Percentiles rank a stretch among this genome's conserved stretches.
These are phyloP conservation scores for Ceratorhiza oryzae-sativae DNA, from an alignment of 1,284 basidiomycete genomes.

Conservation along the genomic window DNA sequence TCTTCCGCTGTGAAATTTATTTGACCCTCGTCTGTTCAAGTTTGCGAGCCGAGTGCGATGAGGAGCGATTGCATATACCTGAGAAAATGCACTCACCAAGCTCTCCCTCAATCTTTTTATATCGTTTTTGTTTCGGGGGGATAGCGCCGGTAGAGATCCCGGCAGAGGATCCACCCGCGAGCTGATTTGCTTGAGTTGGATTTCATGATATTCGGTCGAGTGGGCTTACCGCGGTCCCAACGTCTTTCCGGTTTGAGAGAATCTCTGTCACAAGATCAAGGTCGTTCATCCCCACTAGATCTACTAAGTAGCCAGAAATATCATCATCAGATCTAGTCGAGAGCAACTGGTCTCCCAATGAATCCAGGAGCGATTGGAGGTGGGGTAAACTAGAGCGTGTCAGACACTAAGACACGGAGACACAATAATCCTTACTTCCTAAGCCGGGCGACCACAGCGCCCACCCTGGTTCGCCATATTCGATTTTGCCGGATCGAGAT, in stretches of 20 bases:
- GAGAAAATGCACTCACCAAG: conserved; percentile 26
- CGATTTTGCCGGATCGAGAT: neutral
- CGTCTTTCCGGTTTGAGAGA: conserved; percentile 31
- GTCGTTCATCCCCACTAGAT: conserved; percentile 87
- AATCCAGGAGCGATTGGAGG: conserved; percentile 5
- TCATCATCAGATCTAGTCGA: conserved; percentile 61
- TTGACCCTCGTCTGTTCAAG: conserved; percentile 44
- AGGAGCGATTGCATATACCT: neutral
- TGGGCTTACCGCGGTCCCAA: conserved; percentile 34
- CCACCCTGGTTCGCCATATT: neutral
- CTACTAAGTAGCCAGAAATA: conserved; percentile 80
- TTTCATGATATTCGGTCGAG: conserved; percentile 49
- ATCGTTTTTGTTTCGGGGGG: conserved; percentile 47
- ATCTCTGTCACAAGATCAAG: conserved; percentile 58
- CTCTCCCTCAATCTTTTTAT: conserved; percentile 43
- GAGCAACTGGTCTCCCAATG: conserved; percentile 21
- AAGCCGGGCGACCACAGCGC: neutral
- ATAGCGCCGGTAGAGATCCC: conserved; percentile 49
- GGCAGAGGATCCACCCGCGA: neutral
- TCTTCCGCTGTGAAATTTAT: conserved; percentile 59
- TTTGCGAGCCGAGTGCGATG: neutral
- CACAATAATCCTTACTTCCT: neutral
- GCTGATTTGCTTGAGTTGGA: conserved; percentile 17
- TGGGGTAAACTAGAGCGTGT: conserved; percentile 10
- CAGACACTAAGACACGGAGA: neutral